Evolutionary conservation across 805 yeast genomes (phyloP).

Genomic region (Candida nemodendra): DNA sequence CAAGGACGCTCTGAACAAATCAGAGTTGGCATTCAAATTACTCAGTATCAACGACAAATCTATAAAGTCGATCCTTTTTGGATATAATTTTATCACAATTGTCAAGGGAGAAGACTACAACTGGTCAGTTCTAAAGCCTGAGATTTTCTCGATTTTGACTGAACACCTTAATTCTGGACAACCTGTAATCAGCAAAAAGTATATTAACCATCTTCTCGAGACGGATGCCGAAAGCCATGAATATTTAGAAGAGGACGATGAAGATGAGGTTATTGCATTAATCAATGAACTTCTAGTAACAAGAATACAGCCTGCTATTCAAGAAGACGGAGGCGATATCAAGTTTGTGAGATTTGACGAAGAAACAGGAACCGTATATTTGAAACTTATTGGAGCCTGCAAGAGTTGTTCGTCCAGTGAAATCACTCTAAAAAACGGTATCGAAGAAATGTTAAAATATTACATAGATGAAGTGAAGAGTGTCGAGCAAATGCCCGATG

Average conservation of each 20-base stretch:
- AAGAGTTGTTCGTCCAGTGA: slow-evolving; percentile 88
- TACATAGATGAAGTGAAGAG: slow-evolving; percentile 93
- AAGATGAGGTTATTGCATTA: slow-evolving; percentile 79
- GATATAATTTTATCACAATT: slow-evolving; percentile 79
- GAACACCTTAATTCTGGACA: slow-evolving; percentile 55
- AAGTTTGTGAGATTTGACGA: slow-evolving; percentile 84
- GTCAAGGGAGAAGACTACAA: slow-evolving; percentile 48
- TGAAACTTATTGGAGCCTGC: slow-evolving; percentile 94
- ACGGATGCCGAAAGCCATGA: slow-evolving; percentile 34
- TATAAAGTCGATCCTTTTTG: slow-evolving; percentile 72
- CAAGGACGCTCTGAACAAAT: slow-evolving; percentile 63
- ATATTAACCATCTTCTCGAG: slow-evolving; percentile 31
- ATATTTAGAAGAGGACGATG: slow-evolving; percentile 58
- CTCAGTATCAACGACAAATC: slow-evolving; percentile 67
- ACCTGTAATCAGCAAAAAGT: slow-evolving; percentile 49
- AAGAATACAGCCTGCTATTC: slow-evolving; percentile 94
- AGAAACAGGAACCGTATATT: slow-evolving; percentile 81
- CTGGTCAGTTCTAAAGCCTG: slow-evolving; percentile 67
- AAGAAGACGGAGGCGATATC: slow-evolving; percentile 98
- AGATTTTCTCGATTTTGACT: slow-evolving; percentile 57
- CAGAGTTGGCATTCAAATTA: slow-evolving; percentile 75
- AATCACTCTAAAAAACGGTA: slow-evolving; percentile 91
- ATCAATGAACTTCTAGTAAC: slow-evolving; percentile 91
- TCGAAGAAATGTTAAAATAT: slow-evolving; percentile 95
- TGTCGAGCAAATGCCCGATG: slow-evolving; percentile 85